A percentile compares a stretch with the other conserved stretches of the same genome.
Evolutionary conservation across 1,284 basidiomycete species (phyloP).

Genomic region (Entoloma clypeatum): DNA sequence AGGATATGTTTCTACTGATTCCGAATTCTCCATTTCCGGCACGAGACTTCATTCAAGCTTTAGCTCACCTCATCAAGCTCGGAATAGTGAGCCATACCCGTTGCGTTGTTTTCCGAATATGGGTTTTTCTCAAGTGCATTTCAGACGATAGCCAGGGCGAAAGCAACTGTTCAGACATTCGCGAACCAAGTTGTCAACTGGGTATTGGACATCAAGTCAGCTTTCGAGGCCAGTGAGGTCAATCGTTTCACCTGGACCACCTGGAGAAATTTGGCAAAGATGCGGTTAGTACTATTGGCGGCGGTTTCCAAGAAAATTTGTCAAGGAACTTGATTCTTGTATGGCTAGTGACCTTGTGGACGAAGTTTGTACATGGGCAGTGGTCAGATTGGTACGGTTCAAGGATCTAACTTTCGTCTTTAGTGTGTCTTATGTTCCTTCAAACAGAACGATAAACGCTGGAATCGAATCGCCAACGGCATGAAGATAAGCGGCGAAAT

Average conservation of each 20-base stretch:
- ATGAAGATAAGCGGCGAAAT: slow-evolving; percentile 13
- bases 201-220: slow-evolving; percentile 11
- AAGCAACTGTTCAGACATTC: slow-evolving; percentile 10
- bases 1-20: slow-evolving; percentile 11
- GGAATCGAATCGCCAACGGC: slow-evolving; percentile 10
- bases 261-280: slow-evolving; percentile 13
- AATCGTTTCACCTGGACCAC: slow-evolving; percentile 11
- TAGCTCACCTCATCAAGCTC: slow-evolving; percentile 15
- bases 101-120: not conserved
- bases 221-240: slow-evolving; percentile 4
- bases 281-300: slow-evolving; percentile 8
- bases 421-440: not conserved
- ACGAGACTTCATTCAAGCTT: slow-evolving; percentile 11
- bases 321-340: not conserved
- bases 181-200: slow-evolving; percentile 11
- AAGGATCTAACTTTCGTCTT: not conserved
- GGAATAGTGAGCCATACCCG: slow-evolving; percentile 9
- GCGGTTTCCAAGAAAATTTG: not conserved
- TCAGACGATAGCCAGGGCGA: slow-evolving; percentile 10
- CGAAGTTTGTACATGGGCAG: slow-evolving; percentile 16
- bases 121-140: not conserved
- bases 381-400: slow-evolving; percentile 9
- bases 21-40: slow-evolving; percentile 16
- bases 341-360: slow-evolving; percentile 12
- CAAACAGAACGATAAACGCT: slow-evolving; percentile 13